phyloP scores from a whole-genome alignment of 192 early-diverging fungal species.

The Podila clonocystis region DNA sequence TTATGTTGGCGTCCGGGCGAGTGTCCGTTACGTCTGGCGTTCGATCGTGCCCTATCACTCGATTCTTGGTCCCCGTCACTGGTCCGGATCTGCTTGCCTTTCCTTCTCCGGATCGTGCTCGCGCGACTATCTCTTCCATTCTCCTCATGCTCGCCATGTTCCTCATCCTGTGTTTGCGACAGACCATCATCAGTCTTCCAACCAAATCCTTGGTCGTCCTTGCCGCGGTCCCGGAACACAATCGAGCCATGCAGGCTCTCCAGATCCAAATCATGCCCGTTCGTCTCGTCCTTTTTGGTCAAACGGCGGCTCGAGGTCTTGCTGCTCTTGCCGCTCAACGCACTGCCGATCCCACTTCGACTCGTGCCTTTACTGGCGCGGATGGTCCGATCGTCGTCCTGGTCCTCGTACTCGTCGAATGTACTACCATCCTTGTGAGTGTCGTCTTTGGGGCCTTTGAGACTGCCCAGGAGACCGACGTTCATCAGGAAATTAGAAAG shows the following conservation, averaged over 20 bases:
- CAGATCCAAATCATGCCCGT: slow-evolving; percentile 39
- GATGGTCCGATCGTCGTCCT: slow-evolving; percentile 39
- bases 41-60: not conserved
- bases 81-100: too few species aligned
- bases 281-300: not conserved
- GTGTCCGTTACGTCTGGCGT: too few species aligned
- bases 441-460: not conserved
- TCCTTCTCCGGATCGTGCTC: slow-evolving; percentile 15
- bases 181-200: not conserved
- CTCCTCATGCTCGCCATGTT: not conserved
- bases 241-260: slow-evolving; percentile 50
- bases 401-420: slow-evolving; percentile 4
- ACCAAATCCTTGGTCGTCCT: not conserved
- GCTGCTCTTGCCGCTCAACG: slow-evolving; percentile 4
- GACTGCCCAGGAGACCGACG: slow-evolving; percentile 16
- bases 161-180: not conserved
- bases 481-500: slow-evolving; percentile 34
- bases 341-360: slow-evolving; percentile 10
- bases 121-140: not conserved
- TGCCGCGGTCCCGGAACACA: slow-evolving; percentile 23
- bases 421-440: not conserved
- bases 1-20: not conserved
- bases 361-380: slow-evolving; percentile 34
- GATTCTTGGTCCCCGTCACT: too few species aligned
- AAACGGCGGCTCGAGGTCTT: not conserved